These are phyloP conservation scores for Leccinellum luteum DNA, from an alignment of 768 basidiomycete genomes.

Conservation along the genomic window DNA sequence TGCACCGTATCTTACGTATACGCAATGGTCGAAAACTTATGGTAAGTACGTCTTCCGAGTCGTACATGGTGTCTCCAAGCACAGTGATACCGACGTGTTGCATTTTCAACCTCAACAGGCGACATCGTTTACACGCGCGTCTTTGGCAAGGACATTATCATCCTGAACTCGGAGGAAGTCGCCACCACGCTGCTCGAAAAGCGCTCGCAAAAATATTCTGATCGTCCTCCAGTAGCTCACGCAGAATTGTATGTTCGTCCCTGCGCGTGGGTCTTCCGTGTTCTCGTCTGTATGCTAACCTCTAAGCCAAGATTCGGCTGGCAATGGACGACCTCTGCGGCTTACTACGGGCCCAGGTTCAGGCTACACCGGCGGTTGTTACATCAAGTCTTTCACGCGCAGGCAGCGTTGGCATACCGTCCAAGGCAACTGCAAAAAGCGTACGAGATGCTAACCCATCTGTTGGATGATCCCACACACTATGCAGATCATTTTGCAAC, in stretches of 20 bases:
- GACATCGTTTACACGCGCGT: too few relatives aligned
- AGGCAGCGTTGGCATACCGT: neutral
- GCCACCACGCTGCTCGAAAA: too few relatives aligned
- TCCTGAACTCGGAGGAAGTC: too few relatives aligned
- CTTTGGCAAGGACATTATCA: too few relatives aligned
- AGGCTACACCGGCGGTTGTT: neutral
- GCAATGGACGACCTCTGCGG: neutral
- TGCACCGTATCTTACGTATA: constrained; percentile 11
- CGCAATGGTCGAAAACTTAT: constrained; percentile 20
- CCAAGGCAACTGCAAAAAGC: neutral
- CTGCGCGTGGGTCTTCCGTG: neutral
- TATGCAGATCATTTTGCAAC: neutral
- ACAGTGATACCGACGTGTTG: neutral
- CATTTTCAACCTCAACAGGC: neutral
- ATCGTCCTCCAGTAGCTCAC: constrained; percentile 5
- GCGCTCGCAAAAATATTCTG: constrained; percentile 50
- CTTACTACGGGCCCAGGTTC: neutral
- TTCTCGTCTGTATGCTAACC: neutral
- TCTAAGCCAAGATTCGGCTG: neutral
- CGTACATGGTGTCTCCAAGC: neutral
- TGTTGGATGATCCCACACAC: neutral
- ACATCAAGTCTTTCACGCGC: neutral
- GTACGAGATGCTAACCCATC: neutral
- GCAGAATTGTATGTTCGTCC: constrained; percentile 2
- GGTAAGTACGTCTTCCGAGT: too few relatives aligned